Evolutionary conservation across 177 flowering plant species (phyloP).

Genomic region (Telopea speciosissima): DNA sequence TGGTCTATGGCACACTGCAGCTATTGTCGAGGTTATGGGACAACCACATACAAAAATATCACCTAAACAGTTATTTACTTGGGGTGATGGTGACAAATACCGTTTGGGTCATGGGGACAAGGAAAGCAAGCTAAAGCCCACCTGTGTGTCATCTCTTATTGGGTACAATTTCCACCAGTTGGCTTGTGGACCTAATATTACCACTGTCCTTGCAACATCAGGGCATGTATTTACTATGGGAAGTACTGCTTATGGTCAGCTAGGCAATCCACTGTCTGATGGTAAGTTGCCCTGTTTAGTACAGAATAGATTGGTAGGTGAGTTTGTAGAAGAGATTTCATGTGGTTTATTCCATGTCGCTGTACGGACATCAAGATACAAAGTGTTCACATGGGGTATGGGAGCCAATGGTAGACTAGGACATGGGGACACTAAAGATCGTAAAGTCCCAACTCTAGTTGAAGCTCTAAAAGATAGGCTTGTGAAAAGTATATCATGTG

Average conservation of each 20-base stretch:
- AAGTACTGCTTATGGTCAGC: constrained; percentile 35
- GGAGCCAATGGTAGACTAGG: constrained; percentile 49
- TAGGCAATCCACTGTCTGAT: constrained; percentile 37
- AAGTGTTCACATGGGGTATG: constrained; percentile 49
- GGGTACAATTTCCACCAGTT: neutral
- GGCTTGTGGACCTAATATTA: constrained; percentile 9
- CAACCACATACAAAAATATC: neutral
- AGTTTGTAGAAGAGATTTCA: constrained; percentile 46
- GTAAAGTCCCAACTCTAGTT: constrained; percentile 31
- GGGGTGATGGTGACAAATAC: constrained; percentile 4
- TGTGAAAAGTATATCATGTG: constrained; percentile 42
- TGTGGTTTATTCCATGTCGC: constrained; percentile 47
- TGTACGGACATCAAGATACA: constrained; percentile 42
- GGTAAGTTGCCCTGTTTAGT: constrained; percentile 37
- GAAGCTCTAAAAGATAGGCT: constrained; percentile 42
- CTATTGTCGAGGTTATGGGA: constrained; percentile 1
- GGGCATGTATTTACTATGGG: constrained; percentile 58
- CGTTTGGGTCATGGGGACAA: constrained; percentile 3
- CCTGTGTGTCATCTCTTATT: neutral
- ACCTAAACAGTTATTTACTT: neutral
- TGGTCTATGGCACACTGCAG: constrained; percentile 1
- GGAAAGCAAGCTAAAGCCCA: neutral
- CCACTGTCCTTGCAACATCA: constrained; percentile 45
- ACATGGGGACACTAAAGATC: constrained; percentile 42
- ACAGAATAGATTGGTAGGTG: constrained; percentile 38